These are phyloP conservation scores for Westerdykella sp. DNA, from an alignment of 2,329 filamentous ascomycete species.

Conservation along the genomic window DNA sequence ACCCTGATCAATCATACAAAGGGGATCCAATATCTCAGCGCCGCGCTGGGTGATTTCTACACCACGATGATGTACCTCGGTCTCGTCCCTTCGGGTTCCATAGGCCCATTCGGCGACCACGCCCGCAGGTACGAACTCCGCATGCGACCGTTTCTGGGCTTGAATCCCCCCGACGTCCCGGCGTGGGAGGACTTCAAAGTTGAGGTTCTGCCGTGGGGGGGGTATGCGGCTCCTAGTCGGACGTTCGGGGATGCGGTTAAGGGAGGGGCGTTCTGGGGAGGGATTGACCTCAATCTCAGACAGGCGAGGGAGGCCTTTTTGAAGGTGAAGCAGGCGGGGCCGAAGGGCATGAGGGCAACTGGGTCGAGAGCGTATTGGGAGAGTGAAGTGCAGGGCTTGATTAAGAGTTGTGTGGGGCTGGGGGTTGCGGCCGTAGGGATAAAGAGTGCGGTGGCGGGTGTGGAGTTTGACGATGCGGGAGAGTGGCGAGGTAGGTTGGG, in stretches of 20 bases:
- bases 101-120: slow-evolving; percentile 63
- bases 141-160: slow-evolving; percentile 72
- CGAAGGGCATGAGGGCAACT: slow-evolving; percentile 25
- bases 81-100: slow-evolving; percentile 48
- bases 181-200: slow-evolving; percentile 55
- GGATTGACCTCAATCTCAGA: slow-evolving; percentile 25
- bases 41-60: slow-evolving; percentile 52
- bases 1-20: slow-evolving; percentile 23
- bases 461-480: slow-evolving; percentile 3
- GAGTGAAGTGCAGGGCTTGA: slow-evolving; percentile 25
- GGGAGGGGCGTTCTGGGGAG: slow-evolving; percentile 13
- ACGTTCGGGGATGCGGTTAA: slow-evolving; percentile 9
- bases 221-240: slow-evolving; percentile 11
- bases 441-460: slow-evolving; percentile 10
- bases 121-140: slow-evolving; percentile 71
- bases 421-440: slow-evolving; percentile 26
- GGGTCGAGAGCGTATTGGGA: slow-evolving; percentile 37
- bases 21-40: slow-evolving; percentile 22
- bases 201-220: slow-evolving; percentile 27
- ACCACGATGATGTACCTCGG: slow-evolving; percentile 56
- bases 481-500: slow-evolving; percentile 7
- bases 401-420: slow-evolving; percentile 30
- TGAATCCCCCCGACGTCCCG: slow-evolving; percentile 63
- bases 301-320: slow-evolving; percentile 32
- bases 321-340: slow-evolving; percentile 33